Conservation (phyloP, 495 filamentous ascomycete species). For the Aspergillus bridgeri region DNA sequence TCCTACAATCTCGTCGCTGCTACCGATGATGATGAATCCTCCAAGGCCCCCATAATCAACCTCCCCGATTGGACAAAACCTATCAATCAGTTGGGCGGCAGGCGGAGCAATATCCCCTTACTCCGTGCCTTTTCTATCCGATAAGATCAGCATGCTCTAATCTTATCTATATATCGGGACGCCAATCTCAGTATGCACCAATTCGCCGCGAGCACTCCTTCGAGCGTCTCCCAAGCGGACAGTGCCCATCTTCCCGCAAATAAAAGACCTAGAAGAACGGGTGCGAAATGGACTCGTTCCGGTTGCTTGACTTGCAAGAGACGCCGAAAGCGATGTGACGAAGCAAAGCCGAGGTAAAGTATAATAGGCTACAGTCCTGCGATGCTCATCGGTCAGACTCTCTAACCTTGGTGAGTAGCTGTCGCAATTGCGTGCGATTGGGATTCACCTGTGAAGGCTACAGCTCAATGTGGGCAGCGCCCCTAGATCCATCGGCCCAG, state of each 20-base stretch:
- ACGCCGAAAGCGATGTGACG: constrained; percentile 44
- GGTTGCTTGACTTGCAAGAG: constrained; percentile 45
- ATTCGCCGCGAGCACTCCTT: not conserved
- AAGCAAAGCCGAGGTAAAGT: constrained; percentile 42
- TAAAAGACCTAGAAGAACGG: constrained; percentile 29
- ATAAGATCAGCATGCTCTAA: not conserved
- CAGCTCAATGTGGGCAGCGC: constrained; percentile 41
- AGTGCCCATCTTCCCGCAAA: constrained; percentile 13
- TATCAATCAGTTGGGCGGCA: not conserved
- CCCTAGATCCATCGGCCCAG: constrained; percentile 33
- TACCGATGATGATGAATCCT: not conserved
- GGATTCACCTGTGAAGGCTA: constrained; percentile 43
- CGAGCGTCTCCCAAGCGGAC: not conserved
- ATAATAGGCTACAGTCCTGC: not conserved
- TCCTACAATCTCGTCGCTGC: not conserved
- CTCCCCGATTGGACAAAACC: not conserved
- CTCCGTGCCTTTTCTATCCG: not conserved
- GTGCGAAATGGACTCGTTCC: constrained; percentile 41
- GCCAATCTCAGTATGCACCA: not conserved
- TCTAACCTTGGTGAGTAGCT: constrained; percentile 23
- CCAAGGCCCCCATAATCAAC: not conserved
- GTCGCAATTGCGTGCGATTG: constrained; percentile 38
- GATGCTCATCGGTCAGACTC: not conserved
- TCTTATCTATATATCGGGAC: not conserved
- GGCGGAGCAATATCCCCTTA: not conserved